These are phyloP conservation scores for Chlorophyllum brunneum DNA, from an alignment of 768 basidiomycete species.

Conservation along the genomic window DNA sequence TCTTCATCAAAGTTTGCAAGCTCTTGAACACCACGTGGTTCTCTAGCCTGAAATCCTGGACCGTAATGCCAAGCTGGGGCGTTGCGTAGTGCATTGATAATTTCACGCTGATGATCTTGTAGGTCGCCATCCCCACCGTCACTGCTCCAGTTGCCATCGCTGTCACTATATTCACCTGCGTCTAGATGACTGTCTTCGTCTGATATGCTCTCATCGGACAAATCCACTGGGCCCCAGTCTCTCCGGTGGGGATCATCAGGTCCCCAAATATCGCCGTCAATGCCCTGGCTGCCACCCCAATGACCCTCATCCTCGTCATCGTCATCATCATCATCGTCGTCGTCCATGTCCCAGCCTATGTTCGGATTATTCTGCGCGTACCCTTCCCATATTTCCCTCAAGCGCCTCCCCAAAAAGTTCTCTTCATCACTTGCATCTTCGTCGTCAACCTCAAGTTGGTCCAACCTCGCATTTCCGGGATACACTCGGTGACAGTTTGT, in stretches of 20 bases:
- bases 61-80: too few species aligned
- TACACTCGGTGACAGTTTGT: slow-evolving; percentile 58
- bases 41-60: too few species aligned
- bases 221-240: not conserved
- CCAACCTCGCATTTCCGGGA: slow-evolving; percentile 42
- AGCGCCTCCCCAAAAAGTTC: slow-evolving; percentile 4
- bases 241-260: not conserved
- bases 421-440: slow-evolving; percentile 29
- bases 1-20: slow-evolving; percentile 18
- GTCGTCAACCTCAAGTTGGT: slow-evolving; percentile 22
- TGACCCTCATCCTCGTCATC: slow-evolving; percentile 13
- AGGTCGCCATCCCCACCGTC: slow-evolving; percentile 1
- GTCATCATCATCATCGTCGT: slow-evolving; percentile 10
- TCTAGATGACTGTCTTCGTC: slow-evolving; percentile 3
- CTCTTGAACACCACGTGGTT: slow-evolving; percentile 10
- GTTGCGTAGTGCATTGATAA: not conserved
- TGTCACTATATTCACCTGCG: not conserved
- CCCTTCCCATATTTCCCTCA: slow-evolving; percentile 4
- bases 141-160: slow-evolving; percentile 1
- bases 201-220: not conserved
- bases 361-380: not conserved
- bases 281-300: too few species aligned
- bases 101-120: not conserved
- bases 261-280: not conserved
- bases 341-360: slow-evolving; percentile 2